These are phyloP conservation scores for Arabis hirsuta DNA, from an alignment of 345 rosid species.

Conservation along the genomic window DNA sequence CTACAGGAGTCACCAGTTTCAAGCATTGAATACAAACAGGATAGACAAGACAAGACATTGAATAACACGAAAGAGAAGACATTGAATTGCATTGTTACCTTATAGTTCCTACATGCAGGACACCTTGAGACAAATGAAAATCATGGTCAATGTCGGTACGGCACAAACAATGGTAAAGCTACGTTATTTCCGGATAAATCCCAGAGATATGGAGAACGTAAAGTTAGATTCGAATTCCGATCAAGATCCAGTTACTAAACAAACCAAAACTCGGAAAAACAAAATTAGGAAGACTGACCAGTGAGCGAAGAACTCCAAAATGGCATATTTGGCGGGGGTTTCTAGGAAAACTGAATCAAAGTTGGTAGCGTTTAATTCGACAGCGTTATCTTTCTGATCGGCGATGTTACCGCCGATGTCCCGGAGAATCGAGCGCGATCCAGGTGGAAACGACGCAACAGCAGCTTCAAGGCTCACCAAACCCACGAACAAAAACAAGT, in stretches of 20 bases:
- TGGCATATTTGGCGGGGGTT: constrained; percentile 68
- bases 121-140: constrained; percentile 65
- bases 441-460: constrained; percentile 51
- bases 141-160: constrained; percentile 17
- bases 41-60: neutral
- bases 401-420: constrained; percentile 40
- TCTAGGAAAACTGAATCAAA: constrained; percentile 68
- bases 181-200: neutral
- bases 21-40: constrained; percentile 35
- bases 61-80: constrained; percentile 3
- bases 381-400: constrained; percentile 56
- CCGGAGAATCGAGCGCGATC: constrained; percentile 84
- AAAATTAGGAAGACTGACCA: constrained; percentile 51
- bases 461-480: constrained; percentile 46
- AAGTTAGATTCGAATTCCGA: neutral
- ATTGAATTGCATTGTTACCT: constrained; percentile 55
- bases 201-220: neutral
- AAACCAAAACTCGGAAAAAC: neutral
- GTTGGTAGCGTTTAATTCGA: constrained; percentile 71
- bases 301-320: constrained; percentile 94
- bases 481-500: constrained; percentile 46
- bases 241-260: constrained; percentile 5
- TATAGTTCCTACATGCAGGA: constrained; percentile 98
- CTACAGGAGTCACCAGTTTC: constrained; percentile 52
- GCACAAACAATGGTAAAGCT: constrained; percentile 11